Base-by-base conservation (phyloP, 2,329 filamentous ascomycete species). In the Talaromyces sp. region DNA sequence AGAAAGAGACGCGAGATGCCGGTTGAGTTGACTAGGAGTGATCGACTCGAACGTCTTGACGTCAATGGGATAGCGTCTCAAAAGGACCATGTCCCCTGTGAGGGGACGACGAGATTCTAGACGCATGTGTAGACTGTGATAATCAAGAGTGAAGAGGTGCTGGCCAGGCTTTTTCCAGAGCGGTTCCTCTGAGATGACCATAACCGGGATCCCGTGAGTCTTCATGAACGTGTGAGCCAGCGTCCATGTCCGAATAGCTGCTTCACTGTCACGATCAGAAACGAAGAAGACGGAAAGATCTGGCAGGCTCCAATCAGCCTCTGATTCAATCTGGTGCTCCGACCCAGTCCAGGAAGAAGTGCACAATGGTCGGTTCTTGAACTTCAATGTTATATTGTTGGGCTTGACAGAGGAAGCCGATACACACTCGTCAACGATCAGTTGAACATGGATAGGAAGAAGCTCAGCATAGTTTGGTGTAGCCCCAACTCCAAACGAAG, bases 401-500 rank as follows among this genome's bases (percentile, higher is more conserved):
- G 73, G 67, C 14, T 66, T 68, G 55, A 67, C 65, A 16, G 68
- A 69, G 1, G 66, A 65, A 23, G 77, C 76, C 27, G 69, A 68
- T 47, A 74, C 65, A 61, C 79, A 81, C 62, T 81, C 78, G 54
- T 82, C 79, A 42, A 82, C 79, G 57, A 79, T 74, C 14, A 82
- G 73, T 64, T 81, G 78, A 16, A 79, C 73, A 69, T 76, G 75
- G 54, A 77, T 79, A 33, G 77, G 78, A 30, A 82, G 76, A 30
- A 82, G 75, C 56, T 82, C 79, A 14, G 80, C 79, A 68, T 78
- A 79, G 47, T 79, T 80, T 6, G 79, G 76, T 36, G 76, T 69
- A 31, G 76, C 71, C 27, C 76, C 78, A 40, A 74, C 72, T 53
- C 78, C 79, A 66, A 79, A 81, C 0, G 78, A 78, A 9, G 79